Conservation (phyloP, 2,329 filamentous ascomycete genomes). For the Triangularia verruculosa region DNA sequence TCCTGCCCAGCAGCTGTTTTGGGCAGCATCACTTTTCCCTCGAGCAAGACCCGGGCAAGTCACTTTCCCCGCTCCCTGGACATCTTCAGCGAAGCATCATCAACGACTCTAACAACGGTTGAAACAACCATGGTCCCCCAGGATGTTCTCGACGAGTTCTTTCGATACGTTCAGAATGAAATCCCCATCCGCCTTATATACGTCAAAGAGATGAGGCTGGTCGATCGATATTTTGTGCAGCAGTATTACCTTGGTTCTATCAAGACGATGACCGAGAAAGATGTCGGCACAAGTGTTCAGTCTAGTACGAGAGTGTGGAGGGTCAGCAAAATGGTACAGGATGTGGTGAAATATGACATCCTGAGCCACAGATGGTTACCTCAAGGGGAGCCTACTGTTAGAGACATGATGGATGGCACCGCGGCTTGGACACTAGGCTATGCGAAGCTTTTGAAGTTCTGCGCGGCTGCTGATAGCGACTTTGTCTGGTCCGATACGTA, state of each 20-base stretch:
- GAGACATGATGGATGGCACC: not conserved
- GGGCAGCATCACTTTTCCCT: not conserved
- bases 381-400: not conserved
- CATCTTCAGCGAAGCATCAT: too few relatives aligned
- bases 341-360: not conserved
- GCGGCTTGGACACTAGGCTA: not conserved
- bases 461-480: not conserved
- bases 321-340: too few relatives aligned
- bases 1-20: too few relatives aligned
- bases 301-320: too few relatives aligned
- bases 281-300: not conserved
- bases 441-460: not conserved
- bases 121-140: too few relatives aligned
- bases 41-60: not conserved
- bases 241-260: not conserved
- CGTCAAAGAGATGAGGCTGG: not conserved
- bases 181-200: not conserved
- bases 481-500: not conserved
- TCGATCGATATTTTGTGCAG: not conserved
- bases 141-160: not conserved
- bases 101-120: too few relatives aligned
- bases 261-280: not conserved
- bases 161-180: not conserved
- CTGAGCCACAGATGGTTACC: not conserved
- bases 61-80: not conserved